A percentile compares a stretch with the other conserved stretches of the same genome.
Evolutionary conservation across 78 protist species (phyloP).

Genomic region (Dictyostelium discoideum): DNA sequence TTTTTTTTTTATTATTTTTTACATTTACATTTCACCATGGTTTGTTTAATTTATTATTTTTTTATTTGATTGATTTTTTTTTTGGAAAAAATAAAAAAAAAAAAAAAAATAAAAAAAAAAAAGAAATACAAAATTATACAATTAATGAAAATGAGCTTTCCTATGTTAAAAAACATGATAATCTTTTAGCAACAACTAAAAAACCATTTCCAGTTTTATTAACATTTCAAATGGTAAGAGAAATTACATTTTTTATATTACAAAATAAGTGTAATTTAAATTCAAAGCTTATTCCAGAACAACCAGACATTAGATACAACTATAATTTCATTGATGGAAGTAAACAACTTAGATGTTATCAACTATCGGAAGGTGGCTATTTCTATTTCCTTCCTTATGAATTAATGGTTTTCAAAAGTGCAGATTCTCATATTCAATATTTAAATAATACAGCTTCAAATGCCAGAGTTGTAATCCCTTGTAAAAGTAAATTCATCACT

Average conservation of each 20-base stretch:
- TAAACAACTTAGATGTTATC: neutral
- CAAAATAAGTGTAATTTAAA: neutral
- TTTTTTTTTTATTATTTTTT: no score
- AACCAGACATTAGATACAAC: neutral
- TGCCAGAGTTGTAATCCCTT: neutral
- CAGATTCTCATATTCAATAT: conserved; percentile 8
- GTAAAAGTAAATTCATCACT: neutral
- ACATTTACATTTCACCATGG: no score
- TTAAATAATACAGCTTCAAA: neutral
- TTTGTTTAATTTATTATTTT: no score
- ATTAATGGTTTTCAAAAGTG: neutral
- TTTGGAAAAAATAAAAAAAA: neutral
- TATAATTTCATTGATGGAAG: neutral
- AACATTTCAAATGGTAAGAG: neutral
- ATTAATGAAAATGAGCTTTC: neutral
- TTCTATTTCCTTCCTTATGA: neutral
- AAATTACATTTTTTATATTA: neutral
- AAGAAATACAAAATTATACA: neutral
- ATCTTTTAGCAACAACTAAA: neutral
- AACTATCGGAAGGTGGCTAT: neutral
- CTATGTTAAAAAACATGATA: neutral
- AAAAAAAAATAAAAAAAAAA: no score
- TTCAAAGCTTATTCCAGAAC: neutral
- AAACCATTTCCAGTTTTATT: neutral
- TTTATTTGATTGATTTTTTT: neutral